A percentile compares a stretch with the other conserved stretches of the same genome.
Conservation (phyloP, 768 basidiomycete genomes). For the Megacollybia marginata region DNA sequence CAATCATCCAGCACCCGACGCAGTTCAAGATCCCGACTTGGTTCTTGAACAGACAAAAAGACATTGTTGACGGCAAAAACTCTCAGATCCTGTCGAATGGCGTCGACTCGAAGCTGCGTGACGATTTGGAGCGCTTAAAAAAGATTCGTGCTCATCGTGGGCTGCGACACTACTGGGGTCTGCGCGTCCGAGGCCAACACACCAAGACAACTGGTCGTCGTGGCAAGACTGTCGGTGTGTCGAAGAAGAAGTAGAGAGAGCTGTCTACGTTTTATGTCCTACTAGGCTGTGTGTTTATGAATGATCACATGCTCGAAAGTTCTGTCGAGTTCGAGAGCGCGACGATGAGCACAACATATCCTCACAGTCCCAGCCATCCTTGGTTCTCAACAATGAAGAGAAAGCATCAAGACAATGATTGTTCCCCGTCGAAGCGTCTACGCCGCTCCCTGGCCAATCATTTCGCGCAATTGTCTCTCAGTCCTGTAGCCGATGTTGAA, state of each 20-base stretch:
- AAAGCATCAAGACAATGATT: background rate
- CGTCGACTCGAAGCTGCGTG: constrained; percentile 97
- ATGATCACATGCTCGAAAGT: background rate
- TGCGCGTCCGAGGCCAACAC: constrained; percentile 97
- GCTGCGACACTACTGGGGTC: constrained; percentile 87
- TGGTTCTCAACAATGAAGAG: background rate
- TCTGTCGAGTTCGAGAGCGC: background rate
- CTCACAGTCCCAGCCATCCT: background rate
- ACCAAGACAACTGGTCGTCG: constrained; percentile 98
- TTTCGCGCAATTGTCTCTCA: background rate
- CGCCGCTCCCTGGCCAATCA: background rate
- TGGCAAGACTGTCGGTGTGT: constrained; percentile 94
- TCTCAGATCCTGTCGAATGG: constrained; percentile 92
- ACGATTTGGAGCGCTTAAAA: constrained; percentile 97
- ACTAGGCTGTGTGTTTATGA: background rate
- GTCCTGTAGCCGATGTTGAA: background rate
- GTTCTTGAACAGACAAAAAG: constrained; percentile 99
- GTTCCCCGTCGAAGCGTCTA: background rate
- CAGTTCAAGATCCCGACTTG: constrained; percentile 99
- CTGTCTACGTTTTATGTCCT: constrained; percentile 1
- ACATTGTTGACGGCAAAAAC: constrained; percentile 96
- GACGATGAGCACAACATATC: background rate
- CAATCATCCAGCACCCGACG: constrained; percentile 97
- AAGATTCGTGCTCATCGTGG: constrained; percentile 98
- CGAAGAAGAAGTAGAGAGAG: constrained; percentile 67